Evolutionary conservation across 2,329 filamentous ascomycete species (phyloP), one percentile per base, ranked within the genome.

Genomic region (Colletotrichum sp.): DNA sequence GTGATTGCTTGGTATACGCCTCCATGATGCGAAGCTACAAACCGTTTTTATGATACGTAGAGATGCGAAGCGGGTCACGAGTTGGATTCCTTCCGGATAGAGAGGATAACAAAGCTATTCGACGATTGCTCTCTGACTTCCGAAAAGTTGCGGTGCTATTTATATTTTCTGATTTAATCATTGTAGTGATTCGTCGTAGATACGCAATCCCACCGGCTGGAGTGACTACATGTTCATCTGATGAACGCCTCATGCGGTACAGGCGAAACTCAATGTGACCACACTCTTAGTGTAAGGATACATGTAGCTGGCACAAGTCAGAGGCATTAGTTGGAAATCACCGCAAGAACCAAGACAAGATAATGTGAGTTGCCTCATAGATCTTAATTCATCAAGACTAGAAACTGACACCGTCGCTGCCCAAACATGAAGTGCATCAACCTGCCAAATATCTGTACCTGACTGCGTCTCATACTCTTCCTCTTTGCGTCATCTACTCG

Each of bases 261-360:
- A 52, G 16, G 16, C n/a, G 44, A 52, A 52, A 52, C 44, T 52
- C 44, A 52, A 52, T 52, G 44, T 13, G 12, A 22, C 44, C 10
- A 22, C 44, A 52, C 12, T 52, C 44, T 22, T 52, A 13, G 6
- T 24, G 10, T 5, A 1, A 24, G 44, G 0, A 8, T 22, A 52
- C 44, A 13, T 8, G n/a, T 52, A 6, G 16, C 1, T n/a, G 10
- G n/a, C n/a, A n/a, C n/a, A 52, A 13, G 10, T 13, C 44, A 22
- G 44, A 24, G 12, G 12, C 44, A 10, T 1, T 0, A 13, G 44
- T 13, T 1, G 44, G 44, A 8, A 52, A 22, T 13, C 44, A 22
- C 44, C 16, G 44, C 44, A 2, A 24, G n/a, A 22, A 52, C 1
- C 10, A 8, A 8, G 6, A 0, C 6, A 0, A 52, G 10, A 1